Percentiles rank a stretch among this genome's conserved stretches.
These are phyloP conservation scores for Keithomyces neogunnii DNA, from an alignment of 2,329 filamentous ascomycete species.

Conservation along the genomic window DNA sequence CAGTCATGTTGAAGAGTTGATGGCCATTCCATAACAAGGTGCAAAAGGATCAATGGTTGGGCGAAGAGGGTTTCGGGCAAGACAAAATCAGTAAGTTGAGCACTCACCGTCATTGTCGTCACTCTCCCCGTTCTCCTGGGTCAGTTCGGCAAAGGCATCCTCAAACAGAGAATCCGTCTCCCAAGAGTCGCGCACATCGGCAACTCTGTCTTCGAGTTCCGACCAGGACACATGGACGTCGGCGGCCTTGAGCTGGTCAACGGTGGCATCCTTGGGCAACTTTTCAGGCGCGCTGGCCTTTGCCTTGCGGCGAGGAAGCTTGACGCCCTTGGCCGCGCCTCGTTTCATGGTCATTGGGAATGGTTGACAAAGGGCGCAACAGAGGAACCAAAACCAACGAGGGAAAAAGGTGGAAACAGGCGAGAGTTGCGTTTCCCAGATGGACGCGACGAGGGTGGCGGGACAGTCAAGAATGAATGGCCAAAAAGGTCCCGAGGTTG, in stretches of 20 bases:
- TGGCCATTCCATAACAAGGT: no score
- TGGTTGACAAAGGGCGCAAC: no score
- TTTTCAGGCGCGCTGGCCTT: conserved; percentile 27
- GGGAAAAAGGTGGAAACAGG: neutral
- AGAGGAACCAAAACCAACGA: no score
- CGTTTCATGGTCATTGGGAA: conserved; percentile 12
- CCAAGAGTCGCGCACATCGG: conserved; percentile 47
- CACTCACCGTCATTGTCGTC: conserved; percentile 24
- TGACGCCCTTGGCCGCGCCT: conserved; percentile 18
- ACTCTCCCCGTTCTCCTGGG: conserved; percentile 42
- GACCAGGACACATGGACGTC: conserved; percentile 27
- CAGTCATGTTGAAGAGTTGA: conserved; percentile 17
- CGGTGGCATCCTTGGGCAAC: conserved; percentile 23
- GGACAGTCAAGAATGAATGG: no score
- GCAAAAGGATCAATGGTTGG: neutral
- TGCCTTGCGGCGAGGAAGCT: conserved; percentile 23
- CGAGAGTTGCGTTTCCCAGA: neutral
- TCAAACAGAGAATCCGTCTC: conserved; percentile 57
- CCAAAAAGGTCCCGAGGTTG: no score
- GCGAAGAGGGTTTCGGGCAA: neutral
- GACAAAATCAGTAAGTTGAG: neutral
- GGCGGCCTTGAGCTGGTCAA: conserved; percentile 26
- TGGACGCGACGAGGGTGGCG: no score
- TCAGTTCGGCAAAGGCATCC: conserved; percentile 51
- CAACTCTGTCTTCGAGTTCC: conserved; percentile 43